These are phyloP conservation scores for Diaporthe velutina DNA, from an alignment of 2,329 filamentous ascomycete genomes.

Conservation along the genomic window DNA sequence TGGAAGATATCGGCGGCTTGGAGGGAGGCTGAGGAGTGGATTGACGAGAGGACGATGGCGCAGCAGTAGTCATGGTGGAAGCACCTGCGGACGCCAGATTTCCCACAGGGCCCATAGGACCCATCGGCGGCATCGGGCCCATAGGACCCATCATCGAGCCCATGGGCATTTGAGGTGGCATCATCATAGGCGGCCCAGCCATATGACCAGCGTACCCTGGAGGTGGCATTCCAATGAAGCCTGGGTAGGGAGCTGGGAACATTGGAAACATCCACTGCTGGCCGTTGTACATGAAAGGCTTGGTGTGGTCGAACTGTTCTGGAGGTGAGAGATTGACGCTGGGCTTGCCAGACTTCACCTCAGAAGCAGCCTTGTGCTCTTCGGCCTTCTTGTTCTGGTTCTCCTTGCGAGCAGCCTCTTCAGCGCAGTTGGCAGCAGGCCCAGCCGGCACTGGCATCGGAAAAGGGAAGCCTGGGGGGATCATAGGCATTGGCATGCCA, in stretches of 20 bases:
- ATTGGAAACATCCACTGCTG: constrained; percentile 59
- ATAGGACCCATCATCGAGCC: constrained; percentile 39
- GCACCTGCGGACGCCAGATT: constrained; percentile 20
- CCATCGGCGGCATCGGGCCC: constrained; percentile 20
- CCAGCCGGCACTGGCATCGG: constrained; percentile 35
- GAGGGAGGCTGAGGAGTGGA: constrained; percentile 44
- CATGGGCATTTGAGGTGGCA: constrained; percentile 42
- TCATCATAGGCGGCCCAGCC: constrained; percentile 43
- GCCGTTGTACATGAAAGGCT: constrained; percentile 60
- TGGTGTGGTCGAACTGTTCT: constrained; percentile 60
- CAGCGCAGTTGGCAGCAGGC: constrained; percentile 20
- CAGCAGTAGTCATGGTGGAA: constrained; percentile 7
- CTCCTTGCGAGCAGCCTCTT: constrained; percentile 41
- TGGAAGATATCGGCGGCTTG: constrained; percentile 67
- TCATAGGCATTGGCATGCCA: constrained; percentile 57
- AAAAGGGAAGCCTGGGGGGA: constrained; percentile 44
- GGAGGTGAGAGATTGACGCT: constrained; percentile 54
- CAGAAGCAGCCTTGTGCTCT: constrained; percentile 11
- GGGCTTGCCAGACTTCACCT: constrained; percentile 48
- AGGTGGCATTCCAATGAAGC: constrained; percentile 40
- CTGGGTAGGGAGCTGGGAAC: constrained; percentile 41
- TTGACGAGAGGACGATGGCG: constrained; percentile 40
- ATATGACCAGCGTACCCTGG: constrained; percentile 38
- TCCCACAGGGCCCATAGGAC: not conserved
- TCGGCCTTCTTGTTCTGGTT: constrained; percentile 49